Base-by-base conservation (phyloP, 1,284 basidiomycete species). In the Sanguinoderma infundibulare region DNA sequence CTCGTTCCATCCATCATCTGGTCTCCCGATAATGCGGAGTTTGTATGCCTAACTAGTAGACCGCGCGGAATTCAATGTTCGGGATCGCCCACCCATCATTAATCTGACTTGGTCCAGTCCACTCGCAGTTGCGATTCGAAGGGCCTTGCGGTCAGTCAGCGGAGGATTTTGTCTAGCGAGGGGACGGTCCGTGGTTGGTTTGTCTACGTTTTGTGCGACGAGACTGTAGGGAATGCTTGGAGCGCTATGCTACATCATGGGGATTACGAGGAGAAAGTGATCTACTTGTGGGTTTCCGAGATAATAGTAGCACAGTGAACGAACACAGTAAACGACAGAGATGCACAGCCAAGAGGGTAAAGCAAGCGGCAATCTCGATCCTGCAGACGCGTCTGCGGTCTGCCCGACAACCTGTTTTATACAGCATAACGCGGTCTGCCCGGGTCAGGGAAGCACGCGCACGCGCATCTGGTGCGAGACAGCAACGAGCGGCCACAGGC, bases 401-500 rank as follows among this genome's bases (percentile, higher is more conserved):
- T n/a, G n/a, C n/a, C n/a, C n/a, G n/a, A n/a, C n/a, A n/a, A n/a
- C n/a, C n/a, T n/a, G n/a, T n/a, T n/a, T n/a, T n/a, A n/a, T n/a
- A n/a, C n/a, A n/a, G n/a, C n/a, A n/a, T n/a, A n/a, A n/a, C n/a
- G n/a, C 9, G 5, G 50, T 49, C 28, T 4, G 42, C 24, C 14
- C 20, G 14, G 42, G 12, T 32, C 47, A 52, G 20, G 26, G 12
- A 26, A 59, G 38, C 36, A 26, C 55, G 28, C 65, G 46, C 34
- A 74, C 40, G 3, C 69, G 63, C 66, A 76, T 71, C 52, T 75
- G 74, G 60, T 76, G 74, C 15, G 67, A 67, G 9, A 71, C 65
- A 10, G 70, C 74, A 22, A 73, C 65, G 22, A 74, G 59, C 3
- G 70, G 68, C 71, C 70, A 73, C 15, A 67, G 39, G 5, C 51